These are phyloP conservation scores for Hamamelis virginiana DNA, from an alignment of 164 flowering plant species.

Conservation along the genomic window DNA sequence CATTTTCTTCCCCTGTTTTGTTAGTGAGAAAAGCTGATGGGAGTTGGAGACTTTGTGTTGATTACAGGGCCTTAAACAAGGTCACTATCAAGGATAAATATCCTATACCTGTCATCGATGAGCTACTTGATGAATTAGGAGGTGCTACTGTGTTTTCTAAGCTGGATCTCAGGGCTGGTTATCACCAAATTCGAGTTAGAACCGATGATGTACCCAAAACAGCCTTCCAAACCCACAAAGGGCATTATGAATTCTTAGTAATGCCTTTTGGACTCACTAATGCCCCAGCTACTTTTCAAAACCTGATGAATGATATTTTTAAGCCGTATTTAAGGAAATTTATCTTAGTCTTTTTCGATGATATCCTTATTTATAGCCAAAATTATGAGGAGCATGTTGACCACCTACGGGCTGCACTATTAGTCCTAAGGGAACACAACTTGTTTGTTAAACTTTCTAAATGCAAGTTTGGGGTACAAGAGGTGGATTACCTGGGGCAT, in stretches of 20 bases:
- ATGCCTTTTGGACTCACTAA: too few species aligned
- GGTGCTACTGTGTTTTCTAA: not conserved
- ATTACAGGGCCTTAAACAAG: not conserved
- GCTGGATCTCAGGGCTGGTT: not conserved
- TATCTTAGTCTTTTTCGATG: too few species aligned
- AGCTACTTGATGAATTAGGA: not conserved
- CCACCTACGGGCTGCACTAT: not conserved
- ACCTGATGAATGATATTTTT: too few species aligned
- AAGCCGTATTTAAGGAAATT: too few species aligned
- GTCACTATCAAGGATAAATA: not conserved
- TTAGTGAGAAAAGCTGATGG: not conserved
- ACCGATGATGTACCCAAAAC: too few species aligned
- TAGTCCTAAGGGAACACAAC: not conserved
- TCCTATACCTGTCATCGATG: not conserved
- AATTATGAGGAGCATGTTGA: not conserved
- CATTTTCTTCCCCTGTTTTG: too few species aligned
- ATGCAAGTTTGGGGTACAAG: not conserved
- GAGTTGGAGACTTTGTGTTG: not conserved
- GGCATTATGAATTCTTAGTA: too few species aligned
- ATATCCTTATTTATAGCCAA: not conserved
- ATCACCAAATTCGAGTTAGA: not conserved
- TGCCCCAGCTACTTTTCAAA: too few species aligned
- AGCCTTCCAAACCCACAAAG: too few species aligned
- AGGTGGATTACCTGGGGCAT: not conserved
- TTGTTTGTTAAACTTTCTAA: not conserved